Evolutionary conservation across 2,329 filamentous ascomycete genomes (phyloP), one percentile per base, ranked within the genome.

Genomic region (Juglanconis oblonga): DNA sequence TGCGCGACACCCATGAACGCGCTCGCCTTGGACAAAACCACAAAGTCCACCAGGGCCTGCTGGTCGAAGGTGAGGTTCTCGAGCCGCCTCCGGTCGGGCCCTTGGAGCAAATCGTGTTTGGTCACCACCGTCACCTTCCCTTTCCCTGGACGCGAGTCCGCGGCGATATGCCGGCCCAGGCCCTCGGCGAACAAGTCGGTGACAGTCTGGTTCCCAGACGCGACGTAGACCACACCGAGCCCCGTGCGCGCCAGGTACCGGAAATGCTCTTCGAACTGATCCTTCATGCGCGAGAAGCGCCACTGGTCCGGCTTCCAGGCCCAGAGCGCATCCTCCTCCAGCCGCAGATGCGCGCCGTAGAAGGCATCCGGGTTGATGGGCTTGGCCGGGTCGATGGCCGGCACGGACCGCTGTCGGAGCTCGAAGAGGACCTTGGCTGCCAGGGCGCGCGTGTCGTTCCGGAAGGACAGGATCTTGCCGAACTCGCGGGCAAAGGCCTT

Each of bases 401-500:
- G 63, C 13, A 35, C 32, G 35, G 67, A 69, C n/a, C 62, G 63
- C 11, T 59, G 31, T 24, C 61, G 58, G 1, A 72, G 63, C 32
- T 62, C 59, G 36, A 54, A 66, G 3, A 73, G 64, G 7, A 70
- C 67, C 55, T 65, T 64, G 17, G 70, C 71, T 0, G 71, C 68
- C 9, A 72, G 62, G 3, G 60, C 67, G 45, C 69, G 69, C 3
- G 70, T 70, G 55, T 72, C 70, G 53, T 62, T 65, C 6, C 71
- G 68, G 58, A 72, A 73, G 8, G 70, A 71, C 14, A 72, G 55
- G 52, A 72, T 66, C 65, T 72, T 72, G 66, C 71, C 71, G 56
- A 71, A 72, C 57, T 70, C 67, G 64, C 66, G 66, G 1, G 68
- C 71, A 35, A 76, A 72, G 11, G 64, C 66, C 48, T 66, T 63